A percentile compares a stretch with the other conserved stretches of the same genome.
Conservation (phyloP, 108 stramenopile species). For the Pseudonitzschia multistriata region DNA sequence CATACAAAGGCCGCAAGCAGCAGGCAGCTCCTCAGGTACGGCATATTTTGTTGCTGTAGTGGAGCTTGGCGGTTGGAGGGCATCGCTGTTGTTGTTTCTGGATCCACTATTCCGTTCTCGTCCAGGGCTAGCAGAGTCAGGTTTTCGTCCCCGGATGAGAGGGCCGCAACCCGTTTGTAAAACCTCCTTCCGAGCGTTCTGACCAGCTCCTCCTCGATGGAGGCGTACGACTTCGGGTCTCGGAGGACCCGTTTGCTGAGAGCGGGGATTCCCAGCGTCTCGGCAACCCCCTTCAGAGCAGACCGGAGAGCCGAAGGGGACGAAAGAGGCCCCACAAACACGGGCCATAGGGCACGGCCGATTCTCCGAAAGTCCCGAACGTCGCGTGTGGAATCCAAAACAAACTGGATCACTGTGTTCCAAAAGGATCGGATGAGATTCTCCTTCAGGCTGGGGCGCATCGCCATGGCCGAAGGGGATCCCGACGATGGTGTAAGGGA, state of each 20-base stretch:
- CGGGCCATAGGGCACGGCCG: constrained; percentile 57
- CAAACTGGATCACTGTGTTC: constrained; percentile 45
- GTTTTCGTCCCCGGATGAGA: neutral
- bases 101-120: neutral
- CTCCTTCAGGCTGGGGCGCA: neutral
- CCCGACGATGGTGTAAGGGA: neutral
- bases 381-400: constrained; percentile 51
- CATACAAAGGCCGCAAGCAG: constrained; percentile 71
- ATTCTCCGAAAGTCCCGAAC: constrained; percentile 55
- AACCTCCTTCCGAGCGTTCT: neutral
- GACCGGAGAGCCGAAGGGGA: constrained; percentile 11
- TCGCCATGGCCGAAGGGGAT: neutral
- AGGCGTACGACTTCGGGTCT: neutral
- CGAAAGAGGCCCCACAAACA: constrained; percentile 42
- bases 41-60: neutral
- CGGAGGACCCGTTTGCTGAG: neutral
- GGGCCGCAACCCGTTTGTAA: neutral
- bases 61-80: no score
- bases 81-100: neutral
- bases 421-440: constrained; percentile 47
- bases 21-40: constrained; percentile 58
- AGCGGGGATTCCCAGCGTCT: neutral
- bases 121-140: neutral
- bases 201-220: constrained; percentile 4
- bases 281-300: constrained; percentile 14